A percentile compares a stretch with the other conserved stretches of the same genome.
These are phyloP conservation scores for Acacia crassicarpa DNA, from an alignment of 306 rosid species.

Conservation along the genomic window DNA sequence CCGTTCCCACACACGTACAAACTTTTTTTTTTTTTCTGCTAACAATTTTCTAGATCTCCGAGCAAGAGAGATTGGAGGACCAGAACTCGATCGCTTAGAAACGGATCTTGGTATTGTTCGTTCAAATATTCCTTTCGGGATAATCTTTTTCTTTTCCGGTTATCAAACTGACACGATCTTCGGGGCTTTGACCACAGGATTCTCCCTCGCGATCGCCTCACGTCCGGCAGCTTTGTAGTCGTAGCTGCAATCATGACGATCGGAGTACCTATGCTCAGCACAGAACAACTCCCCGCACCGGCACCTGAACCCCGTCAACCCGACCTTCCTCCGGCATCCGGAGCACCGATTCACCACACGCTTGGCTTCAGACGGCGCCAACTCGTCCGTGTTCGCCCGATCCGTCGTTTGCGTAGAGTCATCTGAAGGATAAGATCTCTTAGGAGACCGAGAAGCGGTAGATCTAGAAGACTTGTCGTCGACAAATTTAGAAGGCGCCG, in stretches of 20 bases:
- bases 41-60: conserved; percentile 17
- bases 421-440: conserved; percentile 35
- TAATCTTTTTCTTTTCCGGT: not conserved
- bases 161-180: conserved; percentile 68
- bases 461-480: conserved; percentile 54
- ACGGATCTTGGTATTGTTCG: not conserved
- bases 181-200: conserved; percentile 71
- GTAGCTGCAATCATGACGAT: conserved; percentile 83
- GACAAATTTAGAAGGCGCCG: conserved; percentile 46
- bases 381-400: conserved; percentile 28
- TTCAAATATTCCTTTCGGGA: not conserved
- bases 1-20: conserved; percentile 3
- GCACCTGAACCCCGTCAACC: conserved; percentile 87
- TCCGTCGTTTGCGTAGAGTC: conserved; percentile 1
- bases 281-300: conserved; percentile 96
- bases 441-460: conserved; percentile 45
- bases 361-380: conserved; percentile 39
- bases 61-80: conserved; percentile 41
- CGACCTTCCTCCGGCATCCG: conserved; percentile 78
- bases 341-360: conserved; percentile 81
- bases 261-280: conserved; percentile 86
- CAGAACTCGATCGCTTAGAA: conserved; percentile 26
- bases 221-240: conserved; percentile 74
- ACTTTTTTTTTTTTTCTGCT: conserved; percentile 1
- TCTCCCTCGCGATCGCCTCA: conserved; percentile 68